A percentile compares a stretch with the other conserved stretches of the same genome.
These are phyloP conservation scores for Penicillium italicum DNA, from an alignment of 2,329 filamentous ascomycete genomes.

Conservation along the genomic window DNA sequence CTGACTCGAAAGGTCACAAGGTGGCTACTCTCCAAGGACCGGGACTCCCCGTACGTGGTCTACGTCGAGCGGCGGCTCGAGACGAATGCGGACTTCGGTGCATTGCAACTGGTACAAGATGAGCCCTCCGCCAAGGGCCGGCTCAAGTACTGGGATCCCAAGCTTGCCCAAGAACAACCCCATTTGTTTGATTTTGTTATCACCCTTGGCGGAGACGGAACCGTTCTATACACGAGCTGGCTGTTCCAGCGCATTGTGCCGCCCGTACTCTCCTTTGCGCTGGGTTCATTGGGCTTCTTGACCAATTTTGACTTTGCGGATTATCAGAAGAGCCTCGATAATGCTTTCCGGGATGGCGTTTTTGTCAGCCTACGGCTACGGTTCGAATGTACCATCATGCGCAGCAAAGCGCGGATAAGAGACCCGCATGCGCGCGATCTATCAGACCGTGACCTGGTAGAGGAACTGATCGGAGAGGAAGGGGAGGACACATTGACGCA, in stretches of 20 bases:
- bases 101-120: conserved; percentile 63
- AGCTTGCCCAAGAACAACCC: conserved; percentile 71
- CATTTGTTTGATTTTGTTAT: conserved; percentile 93
- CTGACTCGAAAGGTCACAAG: conserved; percentile 72
- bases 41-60: conserved; percentile 67
- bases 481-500: conserved; percentile 81
- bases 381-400: conserved; percentile 93
- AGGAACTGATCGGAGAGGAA: conserved; percentile 85
- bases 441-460: conserved; percentile 67
- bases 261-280: conserved; percentile 83
- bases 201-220: conserved; percentile 92
- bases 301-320: conserved; percentile 92
- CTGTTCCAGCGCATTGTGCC: conserved; percentile 94
- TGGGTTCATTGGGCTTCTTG: conserved; percentile 89
- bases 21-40: conserved; percentile 74
- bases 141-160: conserved; percentile 77
- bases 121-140: conserved; percentile 54
- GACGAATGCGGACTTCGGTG: conserved; percentile 69
- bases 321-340: conserved; percentile 65
- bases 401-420: conserved; percentile 45
- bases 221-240: conserved; percentile 93
- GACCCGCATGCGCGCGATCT: conserved; percentile 19
- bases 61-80: conserved; percentile 75
- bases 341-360: conserved; percentile 75
- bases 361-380: conserved; percentile 82